phyloP scores from a whole-genome alignment of 73 alveolate genomes.

The Paraurostyla sp. region DNA sequence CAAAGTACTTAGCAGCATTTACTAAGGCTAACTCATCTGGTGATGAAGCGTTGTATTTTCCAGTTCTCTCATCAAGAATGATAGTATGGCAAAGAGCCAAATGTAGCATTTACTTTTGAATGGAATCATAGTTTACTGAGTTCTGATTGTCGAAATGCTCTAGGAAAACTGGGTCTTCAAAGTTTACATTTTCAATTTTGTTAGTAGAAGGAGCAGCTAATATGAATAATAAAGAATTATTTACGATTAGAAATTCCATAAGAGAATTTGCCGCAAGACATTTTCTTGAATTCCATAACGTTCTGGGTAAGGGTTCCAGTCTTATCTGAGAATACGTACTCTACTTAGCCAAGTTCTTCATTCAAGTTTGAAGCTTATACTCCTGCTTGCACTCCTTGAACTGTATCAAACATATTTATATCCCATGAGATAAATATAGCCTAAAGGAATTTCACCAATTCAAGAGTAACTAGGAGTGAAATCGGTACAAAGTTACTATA shows the following conservation, averaged over 20 bases:
- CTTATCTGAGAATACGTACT: constrained; percentile 83
- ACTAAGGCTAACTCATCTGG: constrained; percentile 96
- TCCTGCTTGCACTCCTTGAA: constrained; percentile 53
- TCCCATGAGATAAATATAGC: constrained; percentile 82
- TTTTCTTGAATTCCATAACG: constrained; percentile 77
- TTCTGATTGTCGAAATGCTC: not conserved
- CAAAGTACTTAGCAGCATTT: constrained; percentile 88
- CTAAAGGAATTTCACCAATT: constrained; percentile 80
- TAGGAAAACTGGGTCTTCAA: constrained; percentile 10
- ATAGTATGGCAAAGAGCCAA: constrained; percentile 92
- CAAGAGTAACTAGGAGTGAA: constrained; percentile 81
- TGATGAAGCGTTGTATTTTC: constrained; percentile 80
- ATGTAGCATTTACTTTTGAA: constrained; percentile 70
- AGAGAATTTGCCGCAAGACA: constrained; percentile 75
- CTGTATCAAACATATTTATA: constrained; percentile 75
- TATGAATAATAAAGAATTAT: not conserved
- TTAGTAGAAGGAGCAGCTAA: not conserved
- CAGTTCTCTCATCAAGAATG: constrained; percentile 75
- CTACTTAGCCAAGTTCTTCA: constrained; percentile 89
- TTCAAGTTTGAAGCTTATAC: constrained; percentile 88
- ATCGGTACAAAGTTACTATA: constrained; percentile 83
- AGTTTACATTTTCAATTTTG: constrained; percentile 57
- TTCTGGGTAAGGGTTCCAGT: constrained; percentile 83
- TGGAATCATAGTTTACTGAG: constrained; percentile 41
- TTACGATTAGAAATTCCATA: constrained; percentile 79